Evolutionary conservation across 352 stramenopile species (phyloP), one percentile per base, ranked within the genome.

Genomic region (Phytophthora crassamura): DNA sequence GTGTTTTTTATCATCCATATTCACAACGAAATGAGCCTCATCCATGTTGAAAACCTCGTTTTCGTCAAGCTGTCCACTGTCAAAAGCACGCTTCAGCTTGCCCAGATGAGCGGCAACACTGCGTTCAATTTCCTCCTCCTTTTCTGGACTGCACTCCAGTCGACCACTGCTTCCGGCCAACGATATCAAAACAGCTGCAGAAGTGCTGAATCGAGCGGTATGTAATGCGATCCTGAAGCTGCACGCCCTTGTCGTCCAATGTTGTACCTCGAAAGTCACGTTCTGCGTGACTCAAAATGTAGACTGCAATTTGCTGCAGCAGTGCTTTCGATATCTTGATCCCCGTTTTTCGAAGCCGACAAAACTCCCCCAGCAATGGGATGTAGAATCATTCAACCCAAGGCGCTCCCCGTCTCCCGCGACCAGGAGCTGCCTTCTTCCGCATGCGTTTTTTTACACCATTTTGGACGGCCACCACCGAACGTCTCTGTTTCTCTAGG

Each of bases 21-120:
- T 54, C 10, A 54, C 34, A 2, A 54, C 47, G 32, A 54, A 54
- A 32, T 42, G 47, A 7, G 32, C 46, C 15, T 54, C 47, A 18
- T 54, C 32, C 47, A 54, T 42, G 16, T 54, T 41, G 10, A 54
- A 54, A 9, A 54, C 32, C 6, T 30, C 7, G 11, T 54, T 54
- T 32, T 54, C 15, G 6, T 54, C 32, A 1, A 54, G 34, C 18
- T 30, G 28, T 9, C 32, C 32, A n/a, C 47, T 54, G 4, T 54
- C 16, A 18, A 54, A 54, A 16, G 11, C 47, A 12, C 47, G 9
- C 16, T 41, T 54, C 16, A 54, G 6, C 16, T 42, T 43, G 7
- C 47, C 32, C 4, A 54, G 47, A 42, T 42, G 47, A 7, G 10
- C 10, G 7, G 32, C 47, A 34, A 54, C 30, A 28, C 30, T 42